phyloP scores from a whole-genome alignment of 2,329 filamentous ascomycete species.

The Nigrospora sphaerica region DNA sequence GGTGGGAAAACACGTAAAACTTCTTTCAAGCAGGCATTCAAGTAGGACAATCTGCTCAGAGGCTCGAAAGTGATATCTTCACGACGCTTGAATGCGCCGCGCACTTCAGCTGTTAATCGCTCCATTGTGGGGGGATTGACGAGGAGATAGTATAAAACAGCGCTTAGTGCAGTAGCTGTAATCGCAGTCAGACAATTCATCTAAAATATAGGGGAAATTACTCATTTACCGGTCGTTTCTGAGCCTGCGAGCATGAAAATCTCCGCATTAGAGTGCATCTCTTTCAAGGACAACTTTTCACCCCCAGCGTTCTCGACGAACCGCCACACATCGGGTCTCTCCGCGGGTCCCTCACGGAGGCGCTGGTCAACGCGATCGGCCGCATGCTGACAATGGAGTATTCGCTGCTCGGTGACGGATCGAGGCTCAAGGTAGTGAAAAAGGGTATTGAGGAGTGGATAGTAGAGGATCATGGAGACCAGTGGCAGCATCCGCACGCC shows the following conservation, averaged over 20 bases:
- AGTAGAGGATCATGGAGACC: slow-evolving; percentile 10
- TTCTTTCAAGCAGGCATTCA: slow-evolving; percentile 18
- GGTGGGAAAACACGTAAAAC: slow-evolving; percentile 15
- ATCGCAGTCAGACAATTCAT: not conserved
- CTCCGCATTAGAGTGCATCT: slow-evolving; percentile 10
- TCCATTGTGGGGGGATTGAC: slow-evolving; percentile 14
- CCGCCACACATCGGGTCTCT: slow-evolving; percentile 13
- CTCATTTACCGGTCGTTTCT: slow-evolving; percentile 5
- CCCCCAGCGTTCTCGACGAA: slow-evolving; percentile 6
- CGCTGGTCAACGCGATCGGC: slow-evolving; percentile 18
- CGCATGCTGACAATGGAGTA: slow-evolving; percentile 7
- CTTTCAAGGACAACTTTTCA: slow-evolving; percentile 7
- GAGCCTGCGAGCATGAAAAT: slow-evolving; percentile 7
- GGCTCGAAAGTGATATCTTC: slow-evolving; percentile 19
- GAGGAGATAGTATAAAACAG: slow-evolving; percentile 17
- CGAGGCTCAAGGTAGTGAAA: slow-evolving; percentile 12
- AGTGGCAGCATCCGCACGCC: slow-evolving; percentile 14
- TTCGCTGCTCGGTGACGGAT: slow-evolving; percentile 8
- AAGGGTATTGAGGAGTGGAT: slow-evolving; percentile 8
- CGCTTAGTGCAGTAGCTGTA: slow-evolving; percentile 26
- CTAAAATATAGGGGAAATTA: slow-evolving; percentile 12
- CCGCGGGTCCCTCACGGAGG: slow-evolving; percentile 10
- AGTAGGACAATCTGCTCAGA: slow-evolving; percentile 11
- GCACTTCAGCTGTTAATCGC: slow-evolving; percentile 16
- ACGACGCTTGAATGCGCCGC: slow-evolving; percentile 10